phyloP scores from a whole-genome alignment of 73 alveolate genomes.

The Symbiodinium natans region DNA sequence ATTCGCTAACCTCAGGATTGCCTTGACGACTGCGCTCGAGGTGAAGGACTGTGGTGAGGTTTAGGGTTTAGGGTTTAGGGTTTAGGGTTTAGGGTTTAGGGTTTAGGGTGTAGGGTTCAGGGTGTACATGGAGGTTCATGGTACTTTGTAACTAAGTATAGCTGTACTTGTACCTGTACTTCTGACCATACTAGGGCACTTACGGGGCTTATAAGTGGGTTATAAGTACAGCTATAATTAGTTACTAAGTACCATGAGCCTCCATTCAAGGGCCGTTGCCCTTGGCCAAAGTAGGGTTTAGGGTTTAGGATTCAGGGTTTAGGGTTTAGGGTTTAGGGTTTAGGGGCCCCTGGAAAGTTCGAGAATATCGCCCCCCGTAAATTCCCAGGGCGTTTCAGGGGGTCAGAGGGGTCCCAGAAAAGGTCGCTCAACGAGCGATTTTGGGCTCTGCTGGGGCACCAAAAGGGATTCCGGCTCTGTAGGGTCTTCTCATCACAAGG shows the following conservation, averaged over 20 bases:
- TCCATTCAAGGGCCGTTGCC: too few species aligned
- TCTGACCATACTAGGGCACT: not conserved
- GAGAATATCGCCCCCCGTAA: too few species aligned
- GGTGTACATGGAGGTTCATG: not conserved
- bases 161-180: not conserved
- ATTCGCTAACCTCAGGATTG: too few species aligned
- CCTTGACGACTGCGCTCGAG: not conserved
- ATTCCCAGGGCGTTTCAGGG: too few species aligned
- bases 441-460: not conserved
- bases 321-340: not conserved
- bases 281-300: not conserved
- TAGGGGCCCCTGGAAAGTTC: not conserved
- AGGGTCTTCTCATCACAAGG: not conserved
- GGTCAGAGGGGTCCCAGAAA: too few species aligned
- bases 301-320: not conserved
- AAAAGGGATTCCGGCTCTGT: not conserved
- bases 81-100: not conserved
- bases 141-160: not conserved
- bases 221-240: too few species aligned
- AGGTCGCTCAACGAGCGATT: too few species aligned
- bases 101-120: not conserved
- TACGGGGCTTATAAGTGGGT: not conserved
- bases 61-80: not conserved
- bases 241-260: not conserved
- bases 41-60: conserved; percentile 1